A percentile compares a stretch with the other conserved stretches of the same genome.
phyloP scores from a whole-genome alignment of 2,329 filamentous ascomycete species.

The Eutypella sp. region DNA sequence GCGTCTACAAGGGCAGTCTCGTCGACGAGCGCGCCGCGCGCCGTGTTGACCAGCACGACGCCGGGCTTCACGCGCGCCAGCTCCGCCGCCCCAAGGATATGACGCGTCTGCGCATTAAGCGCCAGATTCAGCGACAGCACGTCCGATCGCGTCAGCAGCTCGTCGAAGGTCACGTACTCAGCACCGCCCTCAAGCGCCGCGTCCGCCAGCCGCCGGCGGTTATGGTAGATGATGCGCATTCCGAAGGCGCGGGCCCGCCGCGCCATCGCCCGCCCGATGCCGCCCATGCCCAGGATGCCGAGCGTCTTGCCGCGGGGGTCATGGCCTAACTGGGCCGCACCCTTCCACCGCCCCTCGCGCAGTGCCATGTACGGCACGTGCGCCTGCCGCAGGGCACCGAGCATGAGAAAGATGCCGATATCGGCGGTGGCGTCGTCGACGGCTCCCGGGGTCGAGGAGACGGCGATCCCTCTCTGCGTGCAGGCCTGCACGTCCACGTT shows the following conservation, averaged over 20 bases:
- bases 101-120: conserved; percentile 68
- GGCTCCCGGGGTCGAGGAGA: conserved; percentile 77
- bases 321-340: conserved; percentile 52
- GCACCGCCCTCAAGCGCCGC: conserved; percentile 49
- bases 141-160: conserved; percentile 64
- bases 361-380: conserved; percentile 61
- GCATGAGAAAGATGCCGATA: conserved; percentile 71
- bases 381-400: conserved; percentile 74
- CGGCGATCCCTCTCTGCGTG: conserved; percentile 58
- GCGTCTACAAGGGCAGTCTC: conserved; percentile 74
- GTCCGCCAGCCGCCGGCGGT: conserved; percentile 58
- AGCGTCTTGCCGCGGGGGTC: conserved; percentile 75
- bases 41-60: conserved; percentile 76
- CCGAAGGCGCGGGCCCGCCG: conserved; percentile 68
- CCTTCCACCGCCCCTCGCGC: conserved; percentile 64
- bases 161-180: conserved; percentile 68
- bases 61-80: conserved; percentile 75
- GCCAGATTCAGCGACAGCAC: conserved; percentile 78
- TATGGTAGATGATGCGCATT: conserved; percentile 72
- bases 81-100: conserved; percentile 67
- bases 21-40: conserved; percentile 76
- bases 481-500: conserved; percentile 72
- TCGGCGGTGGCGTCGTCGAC: conserved; percentile 83
- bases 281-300: conserved; percentile 81
- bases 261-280: conserved; percentile 74